A percentile compares a stretch with the other conserved stretches of the same genome.
Evolutionary conservation across 2,329 filamentous ascomycete genomes (phyloP).

Genomic region (Colletotrichum theobromicola): DNA sequence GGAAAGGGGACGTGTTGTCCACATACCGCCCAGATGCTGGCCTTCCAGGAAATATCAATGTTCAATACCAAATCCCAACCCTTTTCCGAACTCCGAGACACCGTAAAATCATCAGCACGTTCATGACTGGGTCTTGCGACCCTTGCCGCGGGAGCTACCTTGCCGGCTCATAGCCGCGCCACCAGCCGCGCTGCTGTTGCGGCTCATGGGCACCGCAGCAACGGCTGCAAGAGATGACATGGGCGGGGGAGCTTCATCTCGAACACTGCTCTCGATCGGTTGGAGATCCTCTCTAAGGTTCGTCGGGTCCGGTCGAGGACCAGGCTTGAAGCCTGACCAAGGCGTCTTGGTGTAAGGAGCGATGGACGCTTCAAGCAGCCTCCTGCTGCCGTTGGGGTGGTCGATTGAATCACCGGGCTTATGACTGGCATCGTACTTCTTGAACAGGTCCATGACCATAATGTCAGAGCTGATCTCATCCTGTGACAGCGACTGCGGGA

Average conservation of each 20-base stretch:
- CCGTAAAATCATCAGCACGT: not conserved
- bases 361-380: conserved; percentile 60
- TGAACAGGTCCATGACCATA: conserved; percentile 62
- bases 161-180: conserved; percentile 63
- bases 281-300: conserved; percentile 55
- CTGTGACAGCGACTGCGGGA: conserved; percentile 52
- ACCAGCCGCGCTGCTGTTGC: conserved; percentile 56
- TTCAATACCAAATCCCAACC: not conserved
- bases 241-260: conserved; percentile 40
- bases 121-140: conserved; percentile 36
- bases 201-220: conserved; percentile 56
- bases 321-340: conserved; percentile 54
- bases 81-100: conserved; percentile 15
- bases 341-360: conserved; percentile 50
- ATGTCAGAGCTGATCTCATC: conserved; percentile 62
- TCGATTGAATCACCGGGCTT: conserved; percentile 63
- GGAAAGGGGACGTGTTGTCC: not conserved
- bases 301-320: conserved; percentile 52
- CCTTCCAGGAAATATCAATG: not conserved
- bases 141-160: conserved; percentile 55
- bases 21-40: not conserved
- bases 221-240: conserved; percentile 26
- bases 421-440: conserved; percentile 59
- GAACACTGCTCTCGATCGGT: conserved; percentile 48
- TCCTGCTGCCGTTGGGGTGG: conserved; percentile 56